A percentile compares a stretch with the other conserved stretches of the same genome.
These are phyloP conservation scores for Fraxinus cuspidata DNA, from an alignment of 257 asterid species.

Conservation along the genomic window DNA sequence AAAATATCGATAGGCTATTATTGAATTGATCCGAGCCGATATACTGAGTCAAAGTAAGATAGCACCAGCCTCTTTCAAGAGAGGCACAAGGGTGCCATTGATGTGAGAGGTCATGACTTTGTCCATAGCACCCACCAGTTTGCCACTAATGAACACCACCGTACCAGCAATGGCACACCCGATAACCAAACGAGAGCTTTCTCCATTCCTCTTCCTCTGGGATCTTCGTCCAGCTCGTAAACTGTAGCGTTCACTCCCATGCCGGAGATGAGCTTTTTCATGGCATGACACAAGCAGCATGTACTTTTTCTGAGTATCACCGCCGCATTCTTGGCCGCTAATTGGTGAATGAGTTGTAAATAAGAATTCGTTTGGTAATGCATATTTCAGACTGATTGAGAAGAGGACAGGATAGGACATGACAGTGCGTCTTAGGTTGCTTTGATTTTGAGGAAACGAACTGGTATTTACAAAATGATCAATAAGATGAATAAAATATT, in stretches of 20 bases:
- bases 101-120: constrained; percentile 46
- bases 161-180: constrained; percentile 35
- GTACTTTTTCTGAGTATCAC: constrained; percentile 53
- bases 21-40: too few species aligned
- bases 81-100: constrained; percentile 47
- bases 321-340: constrained; percentile 44
- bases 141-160: constrained; percentile 46
- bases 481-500: not conserved
- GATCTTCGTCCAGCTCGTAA: constrained; percentile 42
- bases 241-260: constrained; percentile 48
- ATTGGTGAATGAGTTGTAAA: constrained; percentile 25
- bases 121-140: constrained; percentile 44
- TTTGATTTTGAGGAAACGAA: not conserved
- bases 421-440: not conserved
- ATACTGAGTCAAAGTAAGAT: constrained; percentile 45
- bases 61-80: constrained; percentile 58
- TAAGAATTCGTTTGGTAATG: constrained; percentile 17
- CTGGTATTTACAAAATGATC: constrained; percentile 25
- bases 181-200: constrained; percentile 28
- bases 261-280: constrained; percentile 42
- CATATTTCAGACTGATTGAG: constrained; percentile 3
- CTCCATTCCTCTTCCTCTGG: constrained; percentile 28
- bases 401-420: too few species aligned
- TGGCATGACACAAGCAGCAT: constrained; percentile 57
- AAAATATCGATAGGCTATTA: not conserved